These are phyloP conservation scores for Athelia sp. DNA, from an alignment of 1,284 basidiomycete species.

Conservation along the genomic window DNA sequence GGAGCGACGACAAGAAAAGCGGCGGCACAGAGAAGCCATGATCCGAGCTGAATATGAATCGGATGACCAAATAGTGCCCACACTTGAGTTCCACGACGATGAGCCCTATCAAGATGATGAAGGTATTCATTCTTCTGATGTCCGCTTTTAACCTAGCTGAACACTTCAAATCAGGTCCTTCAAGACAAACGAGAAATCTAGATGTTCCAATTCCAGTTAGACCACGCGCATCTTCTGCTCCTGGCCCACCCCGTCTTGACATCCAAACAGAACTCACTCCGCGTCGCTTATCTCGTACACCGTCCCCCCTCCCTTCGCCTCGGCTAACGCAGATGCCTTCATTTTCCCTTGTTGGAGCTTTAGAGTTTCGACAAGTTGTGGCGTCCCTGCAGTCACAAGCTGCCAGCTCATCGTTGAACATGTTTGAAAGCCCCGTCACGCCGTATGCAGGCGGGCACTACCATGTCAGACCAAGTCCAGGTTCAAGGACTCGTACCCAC, in stretches of 20 bases:
- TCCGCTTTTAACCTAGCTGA: conserved; percentile 5
- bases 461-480: conserved; percentile 25
- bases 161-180: neutral
- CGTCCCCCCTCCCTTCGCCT: conserved; percentile 29
- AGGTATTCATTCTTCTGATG: conserved; percentile 23
- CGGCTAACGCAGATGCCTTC: conserved; percentile 58
- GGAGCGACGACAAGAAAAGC: conserved; percentile 48
- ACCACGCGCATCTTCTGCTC: conserved; percentile 29
- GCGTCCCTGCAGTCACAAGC: conserved; percentile 70
- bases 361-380: conserved; percentile 91
- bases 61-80: conserved; percentile 32
- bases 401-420: conserved; percentile 45
- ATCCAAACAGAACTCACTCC: conserved; percentile 34
- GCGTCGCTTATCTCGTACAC: conserved; percentile 30
- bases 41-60: conserved; percentile 59
- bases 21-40: conserved; percentile 41
- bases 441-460: conserved; percentile 75
- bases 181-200: neutral
- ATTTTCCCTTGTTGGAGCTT: conserved; percentile 87
- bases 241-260: conserved; percentile 32
- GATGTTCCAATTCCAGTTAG: conserved; percentile 19
- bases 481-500: conserved; percentile 23
- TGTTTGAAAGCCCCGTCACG: conserved; percentile 65
- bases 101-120: conserved; percentile 59
- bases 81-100: conserved; percentile 26